Evolutionary conservation across 352 stramenopile species (phyloP).

Genomic region (Pythium insidiosum): DNA sequence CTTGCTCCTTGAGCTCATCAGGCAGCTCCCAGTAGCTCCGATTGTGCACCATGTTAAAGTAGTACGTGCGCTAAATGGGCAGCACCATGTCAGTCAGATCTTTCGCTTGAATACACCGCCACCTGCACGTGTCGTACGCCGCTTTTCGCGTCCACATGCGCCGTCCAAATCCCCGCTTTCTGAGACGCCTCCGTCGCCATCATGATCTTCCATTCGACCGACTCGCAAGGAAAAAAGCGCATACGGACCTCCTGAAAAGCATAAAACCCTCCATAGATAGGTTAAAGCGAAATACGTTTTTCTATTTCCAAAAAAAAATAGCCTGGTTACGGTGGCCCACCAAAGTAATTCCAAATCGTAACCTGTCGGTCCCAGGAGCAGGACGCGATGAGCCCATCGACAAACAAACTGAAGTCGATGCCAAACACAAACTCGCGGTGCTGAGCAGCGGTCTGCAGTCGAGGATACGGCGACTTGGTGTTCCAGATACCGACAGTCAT

Average conservation of each 20-base stretch:
- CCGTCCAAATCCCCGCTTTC: conserved; percentile 68
- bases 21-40: conserved; percentile 74
- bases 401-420: conserved; percentile 80
- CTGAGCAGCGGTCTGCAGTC: conserved; percentile 64
- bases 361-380: conserved; percentile 81
- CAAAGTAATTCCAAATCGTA: conserved; percentile 73
- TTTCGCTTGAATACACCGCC: not conserved
- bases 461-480: conserved; percentile 65
- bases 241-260: too few species aligned
- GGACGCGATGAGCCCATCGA: conserved; percentile 63
- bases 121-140: conserved; percentile 43
- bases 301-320: too few species aligned
- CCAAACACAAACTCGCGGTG: conserved; percentile 87
- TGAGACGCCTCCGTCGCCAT: conserved; percentile 1
- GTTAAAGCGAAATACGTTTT: too few species aligned
- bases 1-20: conserved; percentile 31
- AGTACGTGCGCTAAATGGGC: conserved; percentile 47
- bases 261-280: too few species aligned
- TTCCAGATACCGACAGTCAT: conserved; percentile 89
- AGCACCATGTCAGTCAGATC: not conserved
- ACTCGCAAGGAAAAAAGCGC: too few species aligned
- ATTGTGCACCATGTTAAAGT: conserved; percentile 70
- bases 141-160: conserved; percentile 57
- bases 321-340: conserved; percentile 38
- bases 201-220: too few species aligned